These are phyloP conservation scores for Colletotrichum musae DNA, from an alignment of 2,329 filamentous ascomycete genomes.

Conservation along the genomic window DNA sequence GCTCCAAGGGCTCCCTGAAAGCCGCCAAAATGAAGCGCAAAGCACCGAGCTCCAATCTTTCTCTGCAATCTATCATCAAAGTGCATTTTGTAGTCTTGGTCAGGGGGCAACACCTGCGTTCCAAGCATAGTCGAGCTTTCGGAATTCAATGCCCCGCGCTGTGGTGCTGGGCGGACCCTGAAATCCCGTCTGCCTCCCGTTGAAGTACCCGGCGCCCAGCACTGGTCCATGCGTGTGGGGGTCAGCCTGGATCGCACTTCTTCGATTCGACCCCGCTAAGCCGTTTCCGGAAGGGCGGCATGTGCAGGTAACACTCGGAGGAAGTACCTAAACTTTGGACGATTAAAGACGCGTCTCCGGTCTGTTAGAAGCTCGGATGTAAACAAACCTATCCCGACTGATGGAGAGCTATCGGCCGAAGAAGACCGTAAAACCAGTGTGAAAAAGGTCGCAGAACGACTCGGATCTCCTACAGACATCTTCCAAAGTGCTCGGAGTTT, in stretches of 20 bases:
- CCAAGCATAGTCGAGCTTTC: conserved; percentile 10
- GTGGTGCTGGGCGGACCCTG: conserved; percentile 14
- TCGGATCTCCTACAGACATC: too few relatives aligned
- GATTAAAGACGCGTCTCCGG: neutral
- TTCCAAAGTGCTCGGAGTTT: conserved; percentile 31
- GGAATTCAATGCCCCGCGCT: conserved; percentile 3
- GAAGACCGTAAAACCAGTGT: neutral
- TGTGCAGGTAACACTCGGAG: neutral
- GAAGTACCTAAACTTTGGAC: too few relatives aligned
- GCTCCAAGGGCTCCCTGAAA: neutral
- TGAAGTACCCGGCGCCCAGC: neutral
- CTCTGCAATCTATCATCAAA: too few relatives aligned
- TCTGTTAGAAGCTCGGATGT: neutral
- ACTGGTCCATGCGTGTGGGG: conserved; percentile 9
- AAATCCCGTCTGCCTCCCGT: neutral
- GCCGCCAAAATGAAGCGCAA: neutral
- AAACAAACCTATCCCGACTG: neutral
- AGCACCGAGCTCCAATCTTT: neutral
- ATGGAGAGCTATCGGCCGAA: neutral
- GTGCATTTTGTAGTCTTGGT: too few relatives aligned
- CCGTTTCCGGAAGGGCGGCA: conserved; percentile 9
- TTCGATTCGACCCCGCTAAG: conserved; percentile 13
- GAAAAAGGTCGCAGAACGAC: too few relatives aligned
- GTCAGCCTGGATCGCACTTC: neutral
- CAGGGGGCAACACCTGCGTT: neutral